phyloP scores from a whole-genome alignment of 176 grass and related monocot genomes.

The Bromus sterilis region DNA sequence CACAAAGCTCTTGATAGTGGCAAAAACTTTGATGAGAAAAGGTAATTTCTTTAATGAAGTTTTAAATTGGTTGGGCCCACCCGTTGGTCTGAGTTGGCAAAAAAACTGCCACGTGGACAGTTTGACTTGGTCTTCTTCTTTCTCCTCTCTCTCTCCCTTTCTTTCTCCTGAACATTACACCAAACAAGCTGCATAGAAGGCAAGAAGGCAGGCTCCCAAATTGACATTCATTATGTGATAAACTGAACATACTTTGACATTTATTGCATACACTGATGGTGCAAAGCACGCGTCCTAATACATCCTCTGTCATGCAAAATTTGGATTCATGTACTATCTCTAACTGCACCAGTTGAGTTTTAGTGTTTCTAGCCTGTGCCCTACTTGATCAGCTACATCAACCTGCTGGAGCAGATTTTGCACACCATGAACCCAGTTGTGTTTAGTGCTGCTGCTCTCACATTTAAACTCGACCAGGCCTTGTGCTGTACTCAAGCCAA shows the following conservation, averaged over 20 bases:
- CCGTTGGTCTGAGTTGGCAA: no score
- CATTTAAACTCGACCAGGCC: slow-evolving; percentile 57
- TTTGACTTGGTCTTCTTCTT: no score
- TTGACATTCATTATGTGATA: no score
- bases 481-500: slow-evolving; percentile 59
- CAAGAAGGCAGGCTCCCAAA: no score
- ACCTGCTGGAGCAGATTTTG: slow-evolving; percentile 55
- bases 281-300: background rate
- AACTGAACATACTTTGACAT: background rate
- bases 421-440: slow-evolving; percentile 53
- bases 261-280: background rate
- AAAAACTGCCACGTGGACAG: no score
- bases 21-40: no score
- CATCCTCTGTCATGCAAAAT: background rate
- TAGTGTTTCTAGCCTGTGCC: slow-evolving; percentile 8
- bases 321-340: background rate
- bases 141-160: no score
- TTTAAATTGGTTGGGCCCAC: no score
- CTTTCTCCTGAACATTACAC: no score
- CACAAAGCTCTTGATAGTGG: no score
- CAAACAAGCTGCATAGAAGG: no score
- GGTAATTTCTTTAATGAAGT: no score
- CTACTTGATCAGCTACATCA: slow-evolving; percentile 22
- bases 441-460: slow-evolving; percentile 35
- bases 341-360: slow-evolving; percentile 28